Base-by-base conservation (phyloP, 2,329 filamentous ascomycete genomes). In the Aspergillus sp. region DNA sequence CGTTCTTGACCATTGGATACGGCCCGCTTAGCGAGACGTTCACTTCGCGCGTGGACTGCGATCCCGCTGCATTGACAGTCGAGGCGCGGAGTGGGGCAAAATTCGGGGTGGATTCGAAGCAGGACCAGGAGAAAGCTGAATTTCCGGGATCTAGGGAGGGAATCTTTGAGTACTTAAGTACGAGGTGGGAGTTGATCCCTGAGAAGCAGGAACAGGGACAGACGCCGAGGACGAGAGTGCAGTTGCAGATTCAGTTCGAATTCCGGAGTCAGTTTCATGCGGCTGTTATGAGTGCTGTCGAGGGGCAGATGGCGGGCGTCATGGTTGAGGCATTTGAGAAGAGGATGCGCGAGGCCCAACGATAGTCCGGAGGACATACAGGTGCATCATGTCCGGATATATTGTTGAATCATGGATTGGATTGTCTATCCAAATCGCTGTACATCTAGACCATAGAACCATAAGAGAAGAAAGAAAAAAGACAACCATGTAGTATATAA, bases 301-400 rank as follows among this genome's bases (percentile, higher is more conserved):
- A 88, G 54, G 85, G 88, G 30, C 88, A 87, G 69, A 82, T 96
- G 52, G 91, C 88, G 1, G 82, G 81, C 3, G 76, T 86, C 53
- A 95, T 98, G 89, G 86, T 97, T 54, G 83, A 87, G 65, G 91
- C 93, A 1, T 98, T 98, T 72, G 90, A 96, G 72, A 79, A 80
- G 67, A 77, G 86, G 60, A 89, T 93, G 4, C 73, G 73, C 61
- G 72, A 78, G 58, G 63, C 27, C 27, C 36, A 39, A 8, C 7
- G 36, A 26, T 39, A 39, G 36, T 28, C 34, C n/a, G 7, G 8
- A 9, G 32, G 19, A 19, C 19, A 19, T 19, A 19, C 1, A 19
- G 19, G 19, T 19, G 19, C 19, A 19, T 19, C 19, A 19, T 19
- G 19, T 19, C 19, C 19, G 19, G 19, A 19, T 19, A 19, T 19